These are phyloP conservation scores for Trypanosoma conorhini DNA, from an alignment of 208 protist species.

Conservation along the genomic window DNA sequence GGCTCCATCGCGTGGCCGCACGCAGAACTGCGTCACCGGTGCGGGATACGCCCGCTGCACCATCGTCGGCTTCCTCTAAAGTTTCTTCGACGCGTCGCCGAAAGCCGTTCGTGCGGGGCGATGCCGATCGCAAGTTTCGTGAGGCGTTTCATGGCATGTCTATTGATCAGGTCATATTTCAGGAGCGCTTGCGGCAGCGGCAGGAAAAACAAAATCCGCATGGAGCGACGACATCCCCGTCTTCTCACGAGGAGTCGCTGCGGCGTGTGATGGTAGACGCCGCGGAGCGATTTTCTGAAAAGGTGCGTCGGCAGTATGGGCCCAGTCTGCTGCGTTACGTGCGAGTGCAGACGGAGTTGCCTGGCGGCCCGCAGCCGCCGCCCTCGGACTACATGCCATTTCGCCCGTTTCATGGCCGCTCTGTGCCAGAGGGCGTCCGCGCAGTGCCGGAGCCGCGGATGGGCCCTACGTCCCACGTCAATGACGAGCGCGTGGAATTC, in stretches of 20 bases:
- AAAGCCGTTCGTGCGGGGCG: constrained; percentile 70
- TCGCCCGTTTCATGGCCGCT: constrained; percentile 60
- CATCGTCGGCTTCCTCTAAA: not conserved
- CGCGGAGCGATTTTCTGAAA: constrained; percentile 49
- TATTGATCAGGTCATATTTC: constrained; percentile 82
- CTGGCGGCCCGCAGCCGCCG: constrained; percentile 31
- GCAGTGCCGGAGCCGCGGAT: constrained; percentile 42
- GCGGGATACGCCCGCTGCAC: not conserved
- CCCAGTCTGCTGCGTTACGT: constrained; percentile 52
- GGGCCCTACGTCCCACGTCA: constrained; percentile 31
- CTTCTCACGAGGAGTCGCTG: constrained; percentile 53
- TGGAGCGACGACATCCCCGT: constrained; percentile 8
- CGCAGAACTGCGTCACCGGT: constrained; percentile 5
- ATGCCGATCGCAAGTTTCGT: constrained; percentile 83
- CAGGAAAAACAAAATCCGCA: constrained; percentile 6
- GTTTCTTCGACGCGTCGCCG: constrained; percentile 6
- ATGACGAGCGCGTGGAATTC: constrained; percentile 19
- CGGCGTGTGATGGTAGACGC: constrained; percentile 62
- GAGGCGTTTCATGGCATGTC: constrained; percentile 84
- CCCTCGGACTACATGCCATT: constrained; percentile 71
- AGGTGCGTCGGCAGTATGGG: constrained; percentile 58
- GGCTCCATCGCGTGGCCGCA: constrained; percentile 32
- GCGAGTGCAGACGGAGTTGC: constrained; percentile 10
- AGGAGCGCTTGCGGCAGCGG: constrained; percentile 56
- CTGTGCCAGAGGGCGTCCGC: constrained; percentile 60